Evolutionary conservation across 2,329 filamentous ascomycete genomes (phyloP).

Genomic region (Massarina eburnea): DNA sequence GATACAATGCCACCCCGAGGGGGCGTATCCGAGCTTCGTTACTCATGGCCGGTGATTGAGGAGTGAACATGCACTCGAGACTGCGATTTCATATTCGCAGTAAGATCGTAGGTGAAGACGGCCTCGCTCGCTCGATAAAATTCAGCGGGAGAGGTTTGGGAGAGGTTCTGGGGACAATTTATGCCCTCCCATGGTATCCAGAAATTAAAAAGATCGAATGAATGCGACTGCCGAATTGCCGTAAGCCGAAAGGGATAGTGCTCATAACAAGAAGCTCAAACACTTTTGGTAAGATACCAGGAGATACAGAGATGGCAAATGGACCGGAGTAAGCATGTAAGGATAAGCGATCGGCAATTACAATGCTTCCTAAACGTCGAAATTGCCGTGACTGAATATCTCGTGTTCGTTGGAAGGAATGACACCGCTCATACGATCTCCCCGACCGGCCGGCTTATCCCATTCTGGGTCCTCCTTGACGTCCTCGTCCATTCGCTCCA

Average conservation of each 20-base stretch:
- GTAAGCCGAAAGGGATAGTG: conserved; percentile 18
- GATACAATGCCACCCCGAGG: background rate
- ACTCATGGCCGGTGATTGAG: background rate
- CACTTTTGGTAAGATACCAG: conserved; percentile 32
- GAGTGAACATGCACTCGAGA: background rate
- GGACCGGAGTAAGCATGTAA: conserved; percentile 8
- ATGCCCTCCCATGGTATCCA: conserved; percentile 33
- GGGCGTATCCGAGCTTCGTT: background rate
- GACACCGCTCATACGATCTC: conserved; percentile 57
- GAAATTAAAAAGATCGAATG: conserved; percentile 18
- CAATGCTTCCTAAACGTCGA: conserved; percentile 34
- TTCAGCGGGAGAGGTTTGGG: conserved; percentile 18
- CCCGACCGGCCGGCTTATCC: conserved; percentile 44
- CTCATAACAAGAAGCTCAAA: conserved; percentile 26
- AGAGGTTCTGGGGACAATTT: conserved; percentile 28
- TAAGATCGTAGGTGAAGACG: background rate
- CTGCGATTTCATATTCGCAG: too few species aligned
- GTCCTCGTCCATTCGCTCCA: conserved; percentile 50
- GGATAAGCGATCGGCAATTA: conserved; percentile 5
- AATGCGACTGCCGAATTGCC: conserved; percentile 21
- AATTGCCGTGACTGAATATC: conserved; percentile 50
- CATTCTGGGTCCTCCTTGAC: conserved; percentile 46
- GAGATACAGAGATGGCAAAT: conserved; percentile 14
- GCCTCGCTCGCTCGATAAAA: conserved; percentile 1
- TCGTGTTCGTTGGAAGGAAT: conserved; percentile 49